A percentile compares a stretch with the other conserved stretches of the same genome.
phyloP scores from a whole-genome alignment of 345 rosid genomes.

The Diplotaxis tenuifolia region DNA sequence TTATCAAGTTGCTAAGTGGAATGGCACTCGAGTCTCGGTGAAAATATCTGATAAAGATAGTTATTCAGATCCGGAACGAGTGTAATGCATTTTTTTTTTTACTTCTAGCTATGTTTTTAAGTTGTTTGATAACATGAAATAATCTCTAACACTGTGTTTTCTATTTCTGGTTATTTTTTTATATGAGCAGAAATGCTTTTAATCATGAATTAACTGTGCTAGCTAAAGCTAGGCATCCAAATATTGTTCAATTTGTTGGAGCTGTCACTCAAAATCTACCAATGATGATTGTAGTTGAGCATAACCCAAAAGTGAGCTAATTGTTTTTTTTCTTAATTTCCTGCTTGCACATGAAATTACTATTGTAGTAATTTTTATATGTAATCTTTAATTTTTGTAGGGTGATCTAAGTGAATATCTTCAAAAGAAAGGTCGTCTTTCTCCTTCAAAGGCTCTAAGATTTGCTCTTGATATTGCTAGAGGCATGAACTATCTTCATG shows the following conservation, averaged over 20 bases:
- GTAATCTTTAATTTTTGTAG: slow-evolving; percentile 39
- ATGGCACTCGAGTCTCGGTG: slow-evolving; percentile 87
- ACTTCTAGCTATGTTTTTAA: background rate
- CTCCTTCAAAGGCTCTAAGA: slow-evolving; percentile 36
- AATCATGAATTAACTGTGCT: slow-evolving; percentile 74
- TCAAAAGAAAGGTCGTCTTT: slow-evolving; percentile 69
- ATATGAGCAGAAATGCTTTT: slow-evolving; percentile 67
- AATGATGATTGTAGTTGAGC: slow-evolving; percentile 92
- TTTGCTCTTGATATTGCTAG: slow-evolving; percentile 51
- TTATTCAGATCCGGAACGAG: slow-evolving; percentile 62
- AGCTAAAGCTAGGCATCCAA: slow-evolving; percentile 94
- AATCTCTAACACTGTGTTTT: slow-evolving; percentile 18
- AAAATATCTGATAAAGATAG: slow-evolving; percentile 85
- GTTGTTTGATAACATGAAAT: background rate
- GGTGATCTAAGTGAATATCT: slow-evolving; percentile 82
- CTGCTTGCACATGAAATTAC: background rate
- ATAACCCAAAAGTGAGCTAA: slow-evolving; percentile 61
- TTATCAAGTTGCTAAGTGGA: slow-evolving; percentile 98
- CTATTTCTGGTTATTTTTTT: background rate
- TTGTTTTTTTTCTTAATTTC: slow-evolving; percentile 9
- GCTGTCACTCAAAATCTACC: slow-evolving; percentile 97
- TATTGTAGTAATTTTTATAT: background rate
- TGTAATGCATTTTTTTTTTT: slow-evolving; percentile 44
- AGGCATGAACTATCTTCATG: slow-evolving; percentile 77
- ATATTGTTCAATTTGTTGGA: slow-evolving; percentile 96